phyloP scores from a whole-genome alignment of 176 grass and related monocot genomes.

The Zoysia pacifica region DNA sequence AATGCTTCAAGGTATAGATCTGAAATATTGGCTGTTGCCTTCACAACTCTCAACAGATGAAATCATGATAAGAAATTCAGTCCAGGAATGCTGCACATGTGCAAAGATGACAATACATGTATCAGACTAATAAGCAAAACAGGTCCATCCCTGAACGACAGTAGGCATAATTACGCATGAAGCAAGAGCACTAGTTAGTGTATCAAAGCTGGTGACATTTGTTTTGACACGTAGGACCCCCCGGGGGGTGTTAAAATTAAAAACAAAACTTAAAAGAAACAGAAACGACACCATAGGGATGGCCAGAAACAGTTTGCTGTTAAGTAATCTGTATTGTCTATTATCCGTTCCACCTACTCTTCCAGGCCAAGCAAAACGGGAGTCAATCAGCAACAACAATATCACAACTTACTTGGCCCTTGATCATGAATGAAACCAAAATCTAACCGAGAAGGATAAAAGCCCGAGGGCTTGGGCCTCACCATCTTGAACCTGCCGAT shows the following conservation, averaged over 20 bases:
- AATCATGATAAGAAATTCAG: neutral
- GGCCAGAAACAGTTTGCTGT: slow-evolving; percentile 39
- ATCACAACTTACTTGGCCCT: slow-evolving; percentile 49
- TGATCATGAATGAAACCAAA: slow-evolving; percentile 16
- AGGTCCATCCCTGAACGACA: neutral
- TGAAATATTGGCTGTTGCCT: neutral
- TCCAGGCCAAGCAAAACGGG: slow-evolving; percentile 52
- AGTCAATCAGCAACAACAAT: slow-evolving; percentile 33
- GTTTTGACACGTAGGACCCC: slow-evolving; percentile 68
- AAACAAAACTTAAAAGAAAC: slow-evolving; percentile 3
- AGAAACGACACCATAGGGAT: slow-evolving; percentile 34
- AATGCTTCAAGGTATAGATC: neutral
- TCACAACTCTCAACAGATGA: neutral
- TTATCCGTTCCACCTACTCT: slow-evolving; percentile 37
- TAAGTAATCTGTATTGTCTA: slow-evolving; percentile 24
- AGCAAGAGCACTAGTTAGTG: slow-evolving; percentile 29
- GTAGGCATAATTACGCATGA: neutral
- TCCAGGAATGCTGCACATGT: neutral
- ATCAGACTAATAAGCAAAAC: neutral
- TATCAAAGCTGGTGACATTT: slow-evolving; percentile 36
- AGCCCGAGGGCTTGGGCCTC: slow-evolving; percentile 22
- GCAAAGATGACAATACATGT: neutral
- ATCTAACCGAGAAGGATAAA: neutral
- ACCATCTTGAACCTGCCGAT: slow-evolving; percentile 44
- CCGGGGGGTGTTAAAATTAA: slow-evolving; percentile 27